A percentile compares a stretch with the other conserved stretches of the same genome.
Conservation (phyloP, 768 basidiomycete genomes). For the Boletus rex-veris region DNA sequence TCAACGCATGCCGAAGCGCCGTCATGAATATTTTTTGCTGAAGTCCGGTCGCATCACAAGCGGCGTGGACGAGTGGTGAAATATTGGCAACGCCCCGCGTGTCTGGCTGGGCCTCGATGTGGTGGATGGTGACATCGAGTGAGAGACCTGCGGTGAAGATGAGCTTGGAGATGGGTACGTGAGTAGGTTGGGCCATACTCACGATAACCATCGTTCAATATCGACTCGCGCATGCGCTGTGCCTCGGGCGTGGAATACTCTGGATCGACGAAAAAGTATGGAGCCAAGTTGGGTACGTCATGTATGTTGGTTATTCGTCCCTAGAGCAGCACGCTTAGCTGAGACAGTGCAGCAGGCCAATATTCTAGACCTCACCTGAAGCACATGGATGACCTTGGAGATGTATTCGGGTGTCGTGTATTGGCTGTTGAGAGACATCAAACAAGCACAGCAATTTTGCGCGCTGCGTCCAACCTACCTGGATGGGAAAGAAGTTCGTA, state of each 20-base stretch:
- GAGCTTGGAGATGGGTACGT: too few species aligned
- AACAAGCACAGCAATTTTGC: neutral
- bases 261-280: constrained; percentile 79
- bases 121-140: constrained; percentile 3
- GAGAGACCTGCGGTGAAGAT: neutral
- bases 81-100: constrained; percentile 23
- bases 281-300: constrained; percentile 65
- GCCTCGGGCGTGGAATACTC: constrained; percentile 56
- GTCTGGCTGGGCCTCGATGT: constrained; percentile 2
- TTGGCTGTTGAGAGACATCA: constrained; percentile 30
- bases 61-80: constrained; percentile 40
- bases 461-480: constrained; percentile 38
- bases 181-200: constrained; percentile 10
- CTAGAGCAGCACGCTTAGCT: constrained; percentile 33
- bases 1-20: constrained; percentile 71
- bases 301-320: constrained; percentile 66
- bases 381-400: constrained; percentile 54
- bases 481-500: constrained; percentile 56
- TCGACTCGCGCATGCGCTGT: constrained; percentile 43
- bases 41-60: constrained; percentile 38
- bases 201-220: constrained; percentile 47
- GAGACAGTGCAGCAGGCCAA: neutral
- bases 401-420: constrained; percentile 58
- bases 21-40: constrained; percentile 62
- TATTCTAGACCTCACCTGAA: constrained; percentile 44